Percentiles rank a stretch among this genome's conserved stretches.
Conservation (phyloP, 371 early-diverging fungal species). For the Actinomortierella ambigua region DNA sequence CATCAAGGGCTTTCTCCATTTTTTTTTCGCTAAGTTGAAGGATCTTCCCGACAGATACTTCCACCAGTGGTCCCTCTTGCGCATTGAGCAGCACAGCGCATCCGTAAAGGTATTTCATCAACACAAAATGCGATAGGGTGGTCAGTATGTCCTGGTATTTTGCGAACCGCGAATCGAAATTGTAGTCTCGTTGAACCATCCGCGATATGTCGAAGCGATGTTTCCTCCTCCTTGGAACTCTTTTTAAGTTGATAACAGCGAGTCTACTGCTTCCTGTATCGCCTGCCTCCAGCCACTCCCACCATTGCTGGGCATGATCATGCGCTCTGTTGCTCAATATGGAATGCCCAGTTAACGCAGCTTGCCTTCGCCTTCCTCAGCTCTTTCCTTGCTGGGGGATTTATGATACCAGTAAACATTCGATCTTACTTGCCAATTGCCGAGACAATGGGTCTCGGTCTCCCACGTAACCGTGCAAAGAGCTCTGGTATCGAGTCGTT, state of each 20-base stretch:
- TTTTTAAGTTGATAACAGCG: slow-evolving; percentile 6
- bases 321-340: slow-evolving; percentile 6
- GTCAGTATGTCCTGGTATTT: slow-evolving; percentile 17
- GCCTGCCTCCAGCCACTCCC: slow-evolving; percentile 1
- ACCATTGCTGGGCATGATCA: slow-evolving; percentile 7
- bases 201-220: slow-evolving; percentile 12
- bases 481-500: slow-evolving; percentile 6
- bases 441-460: slow-evolving; percentile 17
- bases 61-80: slow-evolving; percentile 11
- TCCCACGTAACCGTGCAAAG: slow-evolving; percentile 12
- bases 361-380: background rate
- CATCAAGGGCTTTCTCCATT: slow-evolving; percentile 9
- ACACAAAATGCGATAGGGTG: slow-evolving; percentile 15
- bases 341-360: slow-evolving; percentile 3
- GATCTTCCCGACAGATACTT: slow-evolving; percentile 25
- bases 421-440: slow-evolving; percentile 14
- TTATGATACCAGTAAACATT: background rate
- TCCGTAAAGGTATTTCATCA: slow-evolving; percentile 14
- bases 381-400: slow-evolving; percentile 1
- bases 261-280: slow-evolving; percentile 4
- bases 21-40: slow-evolving; percentile 3
- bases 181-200: slow-evolving; percentile 10
- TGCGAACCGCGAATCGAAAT: slow-evolving; percentile 7
- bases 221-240: slow-evolving; percentile 8
- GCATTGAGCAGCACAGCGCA: slow-evolving; percentile 2